A percentile compares a stretch with the other conserved stretches of the same genome.
These are phyloP conservation scores for Xylaria sp. DNA, from an alignment of 2,329 filamentous ascomycete genomes.

Conservation along the genomic window DNA sequence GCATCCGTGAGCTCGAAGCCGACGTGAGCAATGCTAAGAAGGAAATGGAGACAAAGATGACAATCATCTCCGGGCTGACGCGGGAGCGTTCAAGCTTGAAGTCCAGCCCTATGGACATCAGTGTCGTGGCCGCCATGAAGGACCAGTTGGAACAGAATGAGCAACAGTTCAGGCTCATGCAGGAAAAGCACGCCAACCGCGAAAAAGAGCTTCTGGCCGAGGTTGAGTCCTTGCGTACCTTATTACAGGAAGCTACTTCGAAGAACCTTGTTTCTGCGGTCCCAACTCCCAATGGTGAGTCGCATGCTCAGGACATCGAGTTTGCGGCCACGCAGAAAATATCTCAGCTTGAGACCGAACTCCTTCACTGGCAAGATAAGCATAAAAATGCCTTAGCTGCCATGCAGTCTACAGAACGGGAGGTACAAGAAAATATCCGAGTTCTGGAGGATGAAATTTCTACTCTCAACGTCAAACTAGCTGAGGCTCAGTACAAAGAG, in stretches of 20 bases:
- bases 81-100: constrained; percentile 89
- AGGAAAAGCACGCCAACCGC: constrained; percentile 64
- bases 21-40: constrained; percentile 80
- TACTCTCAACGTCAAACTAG: constrained; percentile 48
- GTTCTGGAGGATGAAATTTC: constrained; percentile 61
- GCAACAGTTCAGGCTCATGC: constrained; percentile 67
- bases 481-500: constrained; percentile 38
- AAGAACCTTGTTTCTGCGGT: constrained; percentile 16
- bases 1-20: constrained; percentile 82
- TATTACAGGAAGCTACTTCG: constrained; percentile 39
- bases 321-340: constrained; percentile 49
- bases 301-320: constrained; percentile 29
- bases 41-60: constrained; percentile 96
- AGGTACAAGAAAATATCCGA: constrained; percentile 65
- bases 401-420: constrained; percentile 66
- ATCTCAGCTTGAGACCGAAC: constrained; percentile 62
- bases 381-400: constrained; percentile 65
- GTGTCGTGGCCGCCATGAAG: constrained; percentile 77
- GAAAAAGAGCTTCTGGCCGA: constrained; percentile 71
- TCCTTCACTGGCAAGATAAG: constrained; percentile 69
- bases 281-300: constrained; percentile 29
- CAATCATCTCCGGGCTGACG: constrained; percentile 89
- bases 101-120: constrained; percentile 79
- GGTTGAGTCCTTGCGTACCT: constrained; percentile 60
- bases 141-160: constrained; percentile 87